A percentile compares a stretch with the other conserved stretches of the same genome.
These are phyloP conservation scores for Baorangia bicolor DNA, from an alignment of 768 basidiomycete species.

Conservation along the genomic window DNA sequence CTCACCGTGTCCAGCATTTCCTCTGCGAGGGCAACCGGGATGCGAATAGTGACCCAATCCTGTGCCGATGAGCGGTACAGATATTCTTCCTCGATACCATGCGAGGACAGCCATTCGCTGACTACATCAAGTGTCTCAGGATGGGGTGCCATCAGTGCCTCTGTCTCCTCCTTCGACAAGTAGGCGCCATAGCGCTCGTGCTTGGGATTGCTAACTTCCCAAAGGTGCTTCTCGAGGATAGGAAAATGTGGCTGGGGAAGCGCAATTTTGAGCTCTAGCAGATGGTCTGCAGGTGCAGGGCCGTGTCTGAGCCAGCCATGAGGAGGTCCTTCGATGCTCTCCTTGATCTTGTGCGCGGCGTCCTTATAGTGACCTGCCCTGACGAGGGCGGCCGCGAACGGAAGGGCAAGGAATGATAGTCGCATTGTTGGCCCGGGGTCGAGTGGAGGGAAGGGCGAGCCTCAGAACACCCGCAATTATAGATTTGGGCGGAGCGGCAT, in stretches of 20 bases:
- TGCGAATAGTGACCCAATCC: conserved; percentile 64
- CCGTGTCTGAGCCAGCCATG: conserved; percentile 47
- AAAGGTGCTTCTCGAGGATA: conserved; percentile 49
- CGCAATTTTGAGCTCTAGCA: conserved; percentile 56
- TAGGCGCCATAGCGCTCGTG: conserved; percentile 55
- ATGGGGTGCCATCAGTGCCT: conserved; percentile 58
- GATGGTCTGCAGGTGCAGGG: conserved; percentile 43
- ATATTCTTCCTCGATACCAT: conserved; percentile 51
- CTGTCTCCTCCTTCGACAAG: conserved; percentile 65
- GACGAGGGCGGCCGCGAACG: conserved; percentile 13
- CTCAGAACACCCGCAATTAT: neutral
- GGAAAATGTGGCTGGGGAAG: conserved; percentile 53
- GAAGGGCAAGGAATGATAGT: conserved; percentile 9
- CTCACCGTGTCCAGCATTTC: conserved; percentile 69
- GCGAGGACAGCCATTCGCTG: conserved; percentile 57
- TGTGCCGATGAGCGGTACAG: conserved; percentile 58
- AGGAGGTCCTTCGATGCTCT: conserved; percentile 44
- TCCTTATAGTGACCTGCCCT: conserved; percentile 8
- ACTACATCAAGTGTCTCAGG: conserved; percentile 52
- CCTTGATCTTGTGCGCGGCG: conserved; percentile 43
- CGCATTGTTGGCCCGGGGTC: conserved; percentile 7
- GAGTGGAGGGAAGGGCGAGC: neutral
- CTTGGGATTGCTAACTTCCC: conserved; percentile 56
- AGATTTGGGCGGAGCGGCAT: neutral
- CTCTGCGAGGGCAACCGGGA: conserved; percentile 61